Evolutionary conservation across 164 flowering plant species (phyloP).

Genomic region (Sedum album): DNA sequence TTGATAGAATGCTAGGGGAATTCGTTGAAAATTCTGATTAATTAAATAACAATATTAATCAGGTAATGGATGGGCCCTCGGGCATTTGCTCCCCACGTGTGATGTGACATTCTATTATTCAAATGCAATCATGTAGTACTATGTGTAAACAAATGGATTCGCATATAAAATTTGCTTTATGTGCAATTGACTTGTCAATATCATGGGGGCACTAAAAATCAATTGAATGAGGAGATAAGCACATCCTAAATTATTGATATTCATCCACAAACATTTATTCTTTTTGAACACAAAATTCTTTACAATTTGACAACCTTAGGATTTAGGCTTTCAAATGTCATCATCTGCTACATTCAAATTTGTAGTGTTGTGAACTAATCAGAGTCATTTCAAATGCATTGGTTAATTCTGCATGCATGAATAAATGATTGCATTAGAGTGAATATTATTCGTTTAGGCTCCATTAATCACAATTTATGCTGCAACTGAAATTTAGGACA

Average conservation of each 20-base stretch:
- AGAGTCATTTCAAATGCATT: background rate
- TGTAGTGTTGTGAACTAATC: background rate
- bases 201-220: too few species aligned
- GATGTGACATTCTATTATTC: background rate
- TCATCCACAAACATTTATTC: background rate
- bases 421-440: too few species aligned
- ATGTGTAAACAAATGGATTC: background rate
- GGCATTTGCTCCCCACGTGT: constrained; percentile 6
- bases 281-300: background rate
- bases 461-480: too few species aligned
- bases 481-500: too few species aligned
- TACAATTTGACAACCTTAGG: background rate
- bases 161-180: background rate
- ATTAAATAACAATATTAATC: background rate
- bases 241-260: background rate
- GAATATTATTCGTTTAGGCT: too few species aligned
- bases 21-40: too few species aligned
- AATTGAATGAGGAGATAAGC: background rate
- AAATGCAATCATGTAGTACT: background rate
- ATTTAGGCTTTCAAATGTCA: too few species aligned
- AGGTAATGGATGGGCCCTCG: background rate
- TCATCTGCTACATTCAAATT: background rate
- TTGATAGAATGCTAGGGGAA: too few species aligned
- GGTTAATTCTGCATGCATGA: too few species aligned
- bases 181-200: constrained; percentile 4